Base-by-base conservation (phyloP, 73 alveolate species). In the Paramecium sexaurelia region DNA sequence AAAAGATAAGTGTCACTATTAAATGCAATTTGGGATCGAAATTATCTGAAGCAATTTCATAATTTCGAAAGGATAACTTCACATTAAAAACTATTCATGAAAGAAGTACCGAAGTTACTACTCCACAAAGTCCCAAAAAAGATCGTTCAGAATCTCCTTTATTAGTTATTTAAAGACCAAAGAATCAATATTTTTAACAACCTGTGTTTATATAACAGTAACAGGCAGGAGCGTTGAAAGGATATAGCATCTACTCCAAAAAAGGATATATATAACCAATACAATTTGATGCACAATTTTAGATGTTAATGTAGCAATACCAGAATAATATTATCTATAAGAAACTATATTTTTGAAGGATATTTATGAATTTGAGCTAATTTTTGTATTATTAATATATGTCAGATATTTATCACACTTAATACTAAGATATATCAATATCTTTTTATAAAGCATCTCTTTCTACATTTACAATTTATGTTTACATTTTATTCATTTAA, bases 11-110 rank as follows among this genome's bases (percentile, higher is more conserved):
- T 61, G 39, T 61, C 2, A 61, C 83, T 8, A 26, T 33, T 1
- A 35, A 61, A 13, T 35, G 86, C 32, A 33, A 71, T 33, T 7
- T 71, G 3, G 43, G 86, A 20, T 29, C 35, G 43, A 61, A 35
- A 71, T 19, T 71, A 17, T 71, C 55, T 15, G 90, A 78, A 17
- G 75, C 75, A 10, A 22, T 78, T 45, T 7, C 13, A 19, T 22
- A 39, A 39, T 78, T 78, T 78, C 22, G 71, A 19, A 78, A 45
- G 19, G 41, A 78, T 78, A 45, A 39, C 35, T 17, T 40, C 29
- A 78, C 90, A 13, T 22, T 78, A 19, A 45, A 45, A 22, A 78
- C 90, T 9, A 20, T 78, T 19, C 55, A 78, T 78, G 90, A 78
- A 45, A 37, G 35, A 39, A 78, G 73, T 11, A 36, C 33, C 10